phyloP scores from a whole-genome alignment of 768 basidiomycete species.

The Rhodocollybia butyracea region DNA sequence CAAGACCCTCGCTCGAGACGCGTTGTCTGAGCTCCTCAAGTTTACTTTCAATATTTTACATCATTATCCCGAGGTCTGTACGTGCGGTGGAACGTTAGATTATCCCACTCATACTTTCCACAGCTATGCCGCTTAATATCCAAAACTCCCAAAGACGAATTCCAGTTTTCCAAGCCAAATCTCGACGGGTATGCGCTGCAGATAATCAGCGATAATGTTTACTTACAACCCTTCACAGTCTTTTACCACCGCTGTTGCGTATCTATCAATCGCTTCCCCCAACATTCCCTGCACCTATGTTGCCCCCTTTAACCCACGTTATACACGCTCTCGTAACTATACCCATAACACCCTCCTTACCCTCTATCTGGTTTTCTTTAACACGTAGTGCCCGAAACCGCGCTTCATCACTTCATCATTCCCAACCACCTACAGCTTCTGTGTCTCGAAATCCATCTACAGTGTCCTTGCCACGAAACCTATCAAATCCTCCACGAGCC shows the following conservation, averaged over 20 bases:
- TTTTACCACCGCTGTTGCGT: constrained; percentile 72
- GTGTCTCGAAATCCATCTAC: constrained; percentile 15
- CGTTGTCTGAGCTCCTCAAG: constrained; percentile 82
- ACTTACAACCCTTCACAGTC: constrained; percentile 32
- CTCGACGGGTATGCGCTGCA: constrained; percentile 59
- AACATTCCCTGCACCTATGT: constrained; percentile 59
- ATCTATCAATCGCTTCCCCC: constrained; percentile 64
- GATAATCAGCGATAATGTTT: background rate
- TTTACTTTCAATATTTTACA: constrained; percentile 77
- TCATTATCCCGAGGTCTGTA: constrained; percentile 74
- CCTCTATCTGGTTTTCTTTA: constrained; percentile 57
- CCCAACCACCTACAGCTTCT: constrained; percentile 16
- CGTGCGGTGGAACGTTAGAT: background rate
- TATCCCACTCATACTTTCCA: background rate
- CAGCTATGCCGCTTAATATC: constrained; percentile 42
- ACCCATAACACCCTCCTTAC: constrained; percentile 59
- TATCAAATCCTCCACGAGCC: too few relatives aligned
- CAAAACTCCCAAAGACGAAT: constrained; percentile 14
- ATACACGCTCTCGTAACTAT: constrained; percentile 81
- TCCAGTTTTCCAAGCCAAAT: constrained; percentile 51
- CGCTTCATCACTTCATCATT: background rate
- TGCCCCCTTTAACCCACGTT: constrained; percentile 73
- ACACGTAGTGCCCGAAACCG: constrained; percentile 36
- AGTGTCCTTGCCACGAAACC: too few relatives aligned
- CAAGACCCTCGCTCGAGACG: constrained; percentile 59